Conservation (phyloP, 2,329 filamentous ascomycete species). For the Alternaria ventricosa region DNA sequence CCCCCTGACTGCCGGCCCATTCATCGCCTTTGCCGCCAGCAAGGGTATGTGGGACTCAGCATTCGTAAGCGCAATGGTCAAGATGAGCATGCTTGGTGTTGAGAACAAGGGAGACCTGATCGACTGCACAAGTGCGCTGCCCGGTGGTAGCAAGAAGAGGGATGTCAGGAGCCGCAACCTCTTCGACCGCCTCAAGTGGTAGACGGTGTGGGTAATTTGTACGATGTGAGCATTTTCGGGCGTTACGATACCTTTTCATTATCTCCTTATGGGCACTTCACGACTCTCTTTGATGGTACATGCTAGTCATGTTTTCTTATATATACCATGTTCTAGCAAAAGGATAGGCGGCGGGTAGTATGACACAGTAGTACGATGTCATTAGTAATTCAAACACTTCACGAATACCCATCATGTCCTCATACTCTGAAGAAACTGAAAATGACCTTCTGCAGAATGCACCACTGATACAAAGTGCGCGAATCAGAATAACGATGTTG, state of each 20-base stretch:
- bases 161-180: conserved; percentile 40
- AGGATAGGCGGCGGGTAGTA: neutral
- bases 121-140: conserved; percentile 45
- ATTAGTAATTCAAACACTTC: neutral
- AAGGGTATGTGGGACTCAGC: conserved; percentile 39
- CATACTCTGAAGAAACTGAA: neutral
- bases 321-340: neutral
- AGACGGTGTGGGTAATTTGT: neutral
- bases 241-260: neutral
- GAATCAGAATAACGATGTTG: neutral
- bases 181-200: conserved; percentile 33
- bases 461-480: neutral
- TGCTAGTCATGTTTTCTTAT: conserved; percentile 1
- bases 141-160: conserved; percentile 39
- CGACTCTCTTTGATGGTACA: neutral
- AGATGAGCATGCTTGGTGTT: conserved; percentile 47
- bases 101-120: conserved; percentile 19
- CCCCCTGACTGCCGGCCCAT: conserved; percentile 24
- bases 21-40: conserved; percentile 32
- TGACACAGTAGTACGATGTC: neutral
- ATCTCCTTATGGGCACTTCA: neutral
- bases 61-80: conserved; percentile 45
- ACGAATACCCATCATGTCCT: neutral
- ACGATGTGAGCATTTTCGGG: neutral
- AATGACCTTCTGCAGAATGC: neutral